These are phyloP conservation scores for Geotrichum ghanense DNA, from an alignment of 805 yeast species.

Conservation along the genomic window DNA sequence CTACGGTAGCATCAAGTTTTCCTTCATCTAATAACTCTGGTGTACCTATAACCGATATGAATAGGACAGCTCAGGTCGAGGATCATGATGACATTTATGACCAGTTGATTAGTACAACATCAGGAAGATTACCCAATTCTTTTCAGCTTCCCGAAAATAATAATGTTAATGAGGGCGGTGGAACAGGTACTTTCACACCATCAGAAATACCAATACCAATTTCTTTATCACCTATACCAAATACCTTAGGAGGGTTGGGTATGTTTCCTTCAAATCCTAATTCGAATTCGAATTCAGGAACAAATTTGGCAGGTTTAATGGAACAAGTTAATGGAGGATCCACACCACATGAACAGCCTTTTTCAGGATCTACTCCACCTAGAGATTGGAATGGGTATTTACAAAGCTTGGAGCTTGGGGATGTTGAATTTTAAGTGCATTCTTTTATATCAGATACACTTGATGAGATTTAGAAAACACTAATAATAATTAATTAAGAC, in stretches of 20 bases:
- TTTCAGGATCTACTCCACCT: background rate
- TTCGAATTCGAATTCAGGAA: background rate
- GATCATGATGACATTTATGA: no score
- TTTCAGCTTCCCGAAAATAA: no score
- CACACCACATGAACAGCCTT: no score
- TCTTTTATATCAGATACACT: background rate
- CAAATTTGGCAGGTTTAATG: background rate
- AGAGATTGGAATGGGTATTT: conserved; percentile 1
- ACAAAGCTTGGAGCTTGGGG: background rate
- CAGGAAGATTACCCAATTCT: background rate
- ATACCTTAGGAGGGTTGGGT: no score
- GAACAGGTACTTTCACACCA: background rate
- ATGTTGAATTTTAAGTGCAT: background rate
- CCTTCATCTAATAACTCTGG: no score
- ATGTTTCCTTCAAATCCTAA: no score
- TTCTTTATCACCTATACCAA: background rate
- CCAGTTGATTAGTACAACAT: background rate
- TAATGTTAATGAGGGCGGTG: no score
- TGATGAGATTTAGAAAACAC: background rate
- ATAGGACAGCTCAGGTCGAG: no score
- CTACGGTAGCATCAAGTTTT: no score
- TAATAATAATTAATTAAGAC: background rate
- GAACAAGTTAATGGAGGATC: background rate
- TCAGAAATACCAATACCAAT: background rate
- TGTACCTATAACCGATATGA: no score